These are phyloP conservation scores for Echria macrotheca DNA, from an alignment of 495 filamentous ascomycete species.

Conservation along the genomic window DNA sequence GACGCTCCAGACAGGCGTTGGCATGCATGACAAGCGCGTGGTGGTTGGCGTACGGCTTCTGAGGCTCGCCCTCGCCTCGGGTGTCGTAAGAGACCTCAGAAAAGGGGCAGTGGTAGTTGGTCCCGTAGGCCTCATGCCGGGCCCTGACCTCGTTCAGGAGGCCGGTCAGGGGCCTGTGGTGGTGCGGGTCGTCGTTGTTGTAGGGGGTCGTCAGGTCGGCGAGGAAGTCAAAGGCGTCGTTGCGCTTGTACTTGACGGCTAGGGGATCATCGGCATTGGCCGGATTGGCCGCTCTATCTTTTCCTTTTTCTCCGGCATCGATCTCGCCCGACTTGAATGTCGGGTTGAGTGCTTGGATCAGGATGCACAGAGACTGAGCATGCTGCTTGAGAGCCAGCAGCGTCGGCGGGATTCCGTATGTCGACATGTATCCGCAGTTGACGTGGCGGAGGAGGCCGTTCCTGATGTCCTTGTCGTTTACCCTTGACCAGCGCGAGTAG, in stretches of 20 bases:
- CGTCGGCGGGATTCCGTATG: conserved; percentile 39
- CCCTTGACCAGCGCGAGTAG: conserved; percentile 24
- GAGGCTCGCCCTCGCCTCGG: conserved; percentile 14
- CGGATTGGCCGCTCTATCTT: conserved; percentile 10
- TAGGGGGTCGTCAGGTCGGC: conserved; percentile 40
- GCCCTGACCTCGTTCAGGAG: conserved; percentile 40
- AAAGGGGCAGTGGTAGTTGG: conserved; percentile 39
- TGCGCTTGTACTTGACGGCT: conserved; percentile 18
- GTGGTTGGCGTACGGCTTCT: conserved; percentile 40
- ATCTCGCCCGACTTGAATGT: conserved; percentile 22
- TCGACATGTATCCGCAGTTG: conserved; percentile 50
- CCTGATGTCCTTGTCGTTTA: conserved; percentile 13
- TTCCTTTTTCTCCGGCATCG: background rate
- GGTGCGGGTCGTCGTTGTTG: conserved; percentile 37
- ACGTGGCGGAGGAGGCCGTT: conserved; percentile 32
- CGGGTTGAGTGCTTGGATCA: conserved; percentile 43
- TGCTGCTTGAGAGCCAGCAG: conserved; percentile 51
- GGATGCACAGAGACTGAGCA: conserved; percentile 44
- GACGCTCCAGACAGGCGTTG: conserved; percentile 46
- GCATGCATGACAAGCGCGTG: conserved; percentile 47
- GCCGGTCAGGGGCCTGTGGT: conserved; percentile 39
- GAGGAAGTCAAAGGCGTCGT: conserved; percentile 48
- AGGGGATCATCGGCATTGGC: no score
- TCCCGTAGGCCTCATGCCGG: conserved; percentile 34
- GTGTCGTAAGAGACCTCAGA: conserved; percentile 12